These are phyloP conservation scores for Boletellus ananas DNA, from an alignment of 768 basidiomycete genomes.

Conservation along the genomic window DNA sequence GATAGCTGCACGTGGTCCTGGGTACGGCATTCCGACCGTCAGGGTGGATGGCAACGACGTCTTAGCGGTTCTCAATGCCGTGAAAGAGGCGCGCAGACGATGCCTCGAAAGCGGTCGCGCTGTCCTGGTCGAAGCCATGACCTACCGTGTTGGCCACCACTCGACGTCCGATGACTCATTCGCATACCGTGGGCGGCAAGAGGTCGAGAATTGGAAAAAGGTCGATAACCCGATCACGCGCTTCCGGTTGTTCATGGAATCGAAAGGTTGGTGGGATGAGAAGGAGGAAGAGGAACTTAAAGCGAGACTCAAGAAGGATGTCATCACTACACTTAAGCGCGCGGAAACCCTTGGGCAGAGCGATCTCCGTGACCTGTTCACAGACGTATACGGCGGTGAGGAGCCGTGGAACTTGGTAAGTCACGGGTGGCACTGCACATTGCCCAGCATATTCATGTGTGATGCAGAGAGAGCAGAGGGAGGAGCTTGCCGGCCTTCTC, in stretches of 20 bases:
- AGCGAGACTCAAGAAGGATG: constrained; percentile 61
- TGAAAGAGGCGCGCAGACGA: constrained; percentile 64
- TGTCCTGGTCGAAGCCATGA: constrained; percentile 87
- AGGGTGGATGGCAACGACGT: constrained; percentile 94
- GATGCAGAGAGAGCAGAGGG: constrained; percentile 73
- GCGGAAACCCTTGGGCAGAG: constrained; percentile 68
- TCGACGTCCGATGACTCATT: constrained; percentile 95
- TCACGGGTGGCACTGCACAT: constrained; percentile 6
- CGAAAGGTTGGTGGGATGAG: constrained; percentile 79
- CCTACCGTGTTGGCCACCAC: constrained; percentile 92
- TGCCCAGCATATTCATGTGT: neutral
- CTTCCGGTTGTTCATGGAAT: constrained; percentile 82
- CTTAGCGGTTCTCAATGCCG: constrained; percentile 74
- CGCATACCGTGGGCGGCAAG: constrained; percentile 84
- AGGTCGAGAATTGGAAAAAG: constrained; percentile 89
- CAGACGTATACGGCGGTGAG: constrained; percentile 83
- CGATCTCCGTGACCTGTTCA: constrained; percentile 78
- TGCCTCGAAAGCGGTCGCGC: constrained; percentile 78
- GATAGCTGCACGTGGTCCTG: constrained; percentile 87
- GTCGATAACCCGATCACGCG: constrained; percentile 87
- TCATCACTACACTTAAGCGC: constrained; percentile 73
- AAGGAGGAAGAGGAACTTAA: constrained; percentile 72
- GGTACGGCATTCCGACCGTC: constrained; percentile 85
- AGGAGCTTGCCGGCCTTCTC: constrained; percentile 68
- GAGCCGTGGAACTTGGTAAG: constrained; percentile 82